A percentile compares a stretch with the other conserved stretches of the same genome.
phyloP scores from a whole-genome alignment of 192 early-diverging fungal species.

The Coemansia sp. region DNA sequence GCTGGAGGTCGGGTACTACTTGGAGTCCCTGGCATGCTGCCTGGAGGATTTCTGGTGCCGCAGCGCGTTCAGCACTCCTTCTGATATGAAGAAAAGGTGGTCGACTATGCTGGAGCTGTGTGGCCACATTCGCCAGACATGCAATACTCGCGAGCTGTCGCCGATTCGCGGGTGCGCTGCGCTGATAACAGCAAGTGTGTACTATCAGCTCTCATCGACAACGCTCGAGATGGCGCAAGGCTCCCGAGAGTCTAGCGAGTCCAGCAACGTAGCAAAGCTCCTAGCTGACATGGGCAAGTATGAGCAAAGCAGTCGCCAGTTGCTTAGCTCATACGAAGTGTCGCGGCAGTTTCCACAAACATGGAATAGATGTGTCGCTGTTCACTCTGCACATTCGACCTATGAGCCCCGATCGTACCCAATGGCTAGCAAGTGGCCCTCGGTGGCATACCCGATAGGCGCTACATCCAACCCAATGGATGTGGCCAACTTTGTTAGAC shows the following conservation, averaged over 20 bases:
- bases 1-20: slow-evolving; percentile 44
- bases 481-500: slow-evolving; percentile 51
- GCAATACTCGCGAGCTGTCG: slow-evolving; percentile 21
- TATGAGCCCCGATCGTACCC: slow-evolving; percentile 48
- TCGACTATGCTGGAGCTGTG: slow-evolving; percentile 46
- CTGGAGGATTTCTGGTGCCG: slow-evolving; percentile 50
- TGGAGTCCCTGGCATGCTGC: slow-evolving; percentile 54
- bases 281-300: slow-evolving; percentile 28
- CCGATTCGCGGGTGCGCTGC: slow-evolving; percentile 39
- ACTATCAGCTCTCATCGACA: slow-evolving; percentile 40
- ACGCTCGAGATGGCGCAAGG: slow-evolving; percentile 15
- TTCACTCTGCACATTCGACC: not conserved
- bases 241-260: slow-evolving; percentile 1
- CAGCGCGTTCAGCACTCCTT: slow-evolving; percentile 23
- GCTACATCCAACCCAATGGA: slow-evolving; percentile 52
- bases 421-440: slow-evolving; percentile 37
- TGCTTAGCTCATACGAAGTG: slow-evolving; percentile 27
- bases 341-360: slow-evolving; percentile 39
- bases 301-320: slow-evolving; percentile 21
- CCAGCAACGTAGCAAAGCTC: slow-evolving; percentile 19
- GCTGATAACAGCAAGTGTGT: slow-evolving; percentile 28
- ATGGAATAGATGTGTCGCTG: slow-evolving; percentile 40
- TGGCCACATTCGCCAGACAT: slow-evolving; percentile 26
- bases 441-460: slow-evolving; percentile 45
- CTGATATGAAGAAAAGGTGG: slow-evolving; percentile 45